These are phyloP conservation scores for Coniferiporia weirii DNA, from an alignment of 1,284 basidiomycete genomes.

Conservation along the genomic window DNA sequence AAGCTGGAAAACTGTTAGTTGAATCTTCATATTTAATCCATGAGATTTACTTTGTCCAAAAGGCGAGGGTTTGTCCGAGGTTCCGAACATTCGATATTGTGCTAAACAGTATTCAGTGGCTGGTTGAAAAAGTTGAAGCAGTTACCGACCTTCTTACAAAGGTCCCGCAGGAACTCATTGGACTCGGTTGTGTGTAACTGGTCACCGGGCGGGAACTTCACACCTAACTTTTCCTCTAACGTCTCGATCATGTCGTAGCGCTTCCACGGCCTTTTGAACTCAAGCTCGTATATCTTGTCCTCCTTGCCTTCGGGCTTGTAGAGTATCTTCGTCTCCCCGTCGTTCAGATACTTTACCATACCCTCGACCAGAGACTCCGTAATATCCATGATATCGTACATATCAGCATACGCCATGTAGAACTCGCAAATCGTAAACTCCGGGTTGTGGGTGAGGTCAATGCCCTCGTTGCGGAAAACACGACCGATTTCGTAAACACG, in stretches of 20 bases:
- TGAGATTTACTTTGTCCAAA: conserved; percentile 78
- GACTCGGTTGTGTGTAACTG: conserved; percentile 86
- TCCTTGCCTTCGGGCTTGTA: conserved; percentile 96
- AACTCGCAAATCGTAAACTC: conserved; percentile 99
- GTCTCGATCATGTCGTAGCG: conserved; percentile 98
- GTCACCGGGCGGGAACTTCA: conserved; percentile 92
- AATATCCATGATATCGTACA: conserved; percentile 98
- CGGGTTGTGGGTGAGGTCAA: conserved; percentile 97
- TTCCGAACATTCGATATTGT: conserved; percentile 96
- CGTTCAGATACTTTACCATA: conserved; percentile 84
- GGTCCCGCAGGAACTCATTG: conserved; percentile 83
- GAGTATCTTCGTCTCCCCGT: conserved; percentile 75
- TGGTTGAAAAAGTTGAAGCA: neutral
- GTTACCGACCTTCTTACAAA: conserved; percentile 70
- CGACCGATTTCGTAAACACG: conserved; percentile 98
- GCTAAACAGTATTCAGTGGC: conserved; percentile 40
- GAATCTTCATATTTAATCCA: neutral
- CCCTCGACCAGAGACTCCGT: conserved; percentile 92
- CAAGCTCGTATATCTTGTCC: conserved; percentile 72
- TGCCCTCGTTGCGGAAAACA: conserved; percentile 98
- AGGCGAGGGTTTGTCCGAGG: conserved; percentile 94
- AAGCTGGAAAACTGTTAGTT: conserved; percentile 45
- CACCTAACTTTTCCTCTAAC: conserved; percentile 88
- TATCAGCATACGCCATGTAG: conserved; percentile 99
- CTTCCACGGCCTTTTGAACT: conserved; percentile 98